Percentiles rank a stretch among this genome's conserved stretches.
phyloP scores from a whole-genome alignment of 768 basidiomycete genomes.

The Boletus vermiculosoides region DNA sequence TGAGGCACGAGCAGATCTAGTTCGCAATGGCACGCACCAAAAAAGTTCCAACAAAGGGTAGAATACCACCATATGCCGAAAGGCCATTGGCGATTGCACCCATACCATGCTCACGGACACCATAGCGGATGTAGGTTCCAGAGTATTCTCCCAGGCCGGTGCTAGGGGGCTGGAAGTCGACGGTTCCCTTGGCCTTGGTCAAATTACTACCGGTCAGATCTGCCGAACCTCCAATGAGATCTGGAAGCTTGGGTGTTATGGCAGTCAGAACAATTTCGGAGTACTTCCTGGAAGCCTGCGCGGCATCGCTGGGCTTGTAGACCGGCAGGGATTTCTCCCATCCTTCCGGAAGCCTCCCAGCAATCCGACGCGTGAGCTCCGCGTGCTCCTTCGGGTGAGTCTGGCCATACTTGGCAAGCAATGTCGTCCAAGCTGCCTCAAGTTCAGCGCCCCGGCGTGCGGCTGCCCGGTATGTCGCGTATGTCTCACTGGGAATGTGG shows the following conservation, averaged over 20 bases:
- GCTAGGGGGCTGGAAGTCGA: constrained; percentile 90
- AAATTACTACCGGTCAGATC: constrained; percentile 92
- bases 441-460: constrained; percentile 71
- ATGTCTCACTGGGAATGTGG: constrained; percentile 70
- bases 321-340: constrained; percentile 88
- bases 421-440: constrained; percentile 71
- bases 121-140: constrained; percentile 92
- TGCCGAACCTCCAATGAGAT: constrained; percentile 85
- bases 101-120: constrained; percentile 98
- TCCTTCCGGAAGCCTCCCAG: constrained; percentile 75
- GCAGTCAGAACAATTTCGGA: constrained; percentile 86
- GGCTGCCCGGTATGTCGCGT: constrained; percentile 62
- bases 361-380: constrained; percentile 82
- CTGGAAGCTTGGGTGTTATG: constrained; percentile 73
- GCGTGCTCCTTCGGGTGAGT: constrained; percentile 83
- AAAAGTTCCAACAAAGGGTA: constrained; percentile 93
- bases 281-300: constrained; percentile 88
- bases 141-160: constrained; percentile 81
- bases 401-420: constrained; percentile 66
- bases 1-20: constrained; percentile 10
- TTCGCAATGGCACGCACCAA: constrained; percentile 47
- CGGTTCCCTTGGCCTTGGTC: constrained; percentile 78
- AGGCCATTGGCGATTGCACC: constrained; percentile 93
- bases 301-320: constrained; percentile 80
- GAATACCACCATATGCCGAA: constrained; percentile 84